These are phyloP conservation scores for Persicaria maculosa DNA, from an alignment of 148 eudicot species.

Conservation along the genomic window DNA sequence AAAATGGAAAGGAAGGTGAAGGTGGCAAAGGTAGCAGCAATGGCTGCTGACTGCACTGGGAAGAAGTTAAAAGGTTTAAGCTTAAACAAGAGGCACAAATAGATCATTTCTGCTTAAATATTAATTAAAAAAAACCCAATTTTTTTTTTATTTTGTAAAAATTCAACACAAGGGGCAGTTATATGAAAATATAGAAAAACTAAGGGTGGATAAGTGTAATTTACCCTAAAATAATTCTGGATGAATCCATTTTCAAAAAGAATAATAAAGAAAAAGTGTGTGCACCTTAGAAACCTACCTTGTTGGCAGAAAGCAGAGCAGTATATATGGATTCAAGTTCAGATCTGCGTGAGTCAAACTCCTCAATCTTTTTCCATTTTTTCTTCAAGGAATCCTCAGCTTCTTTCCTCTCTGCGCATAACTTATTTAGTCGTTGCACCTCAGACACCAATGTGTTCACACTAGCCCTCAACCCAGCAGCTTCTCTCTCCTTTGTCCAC, in stretches of 20 bases:
- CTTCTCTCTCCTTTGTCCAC: slow-evolving; percentile 96
- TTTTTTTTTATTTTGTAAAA: too few species aligned
- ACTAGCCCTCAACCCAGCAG: slow-evolving; percentile 89
- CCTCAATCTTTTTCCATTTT: slow-evolving; percentile 99
- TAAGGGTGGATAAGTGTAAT: too few species aligned
- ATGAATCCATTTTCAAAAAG: not conserved
- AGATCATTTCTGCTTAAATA: too few species aligned
- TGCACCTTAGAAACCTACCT: slow-evolving; percentile 36
- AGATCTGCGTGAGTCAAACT: slow-evolving; percentile 93
- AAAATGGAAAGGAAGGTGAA: too few species aligned
- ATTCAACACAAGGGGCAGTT: too few species aligned
- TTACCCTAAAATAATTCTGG: not conserved
- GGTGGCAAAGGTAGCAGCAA: too few species aligned
- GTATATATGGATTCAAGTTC: slow-evolving; percentile 82
- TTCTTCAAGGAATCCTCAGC: slow-evolving; percentile 90
- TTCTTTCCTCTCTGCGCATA: slow-evolving; percentile 94
- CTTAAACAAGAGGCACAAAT: too few species aligned
- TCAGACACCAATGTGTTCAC: slow-evolving; percentile 77
- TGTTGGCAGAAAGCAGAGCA: slow-evolving; percentile 77
- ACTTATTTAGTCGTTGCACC: slow-evolving; percentile 73
- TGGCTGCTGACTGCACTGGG: too few species aligned
- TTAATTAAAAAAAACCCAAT: too few species aligned
- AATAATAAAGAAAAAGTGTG: not conserved
- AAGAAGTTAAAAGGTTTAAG: too few species aligned
- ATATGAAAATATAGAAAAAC: too few species aligned